Evolutionary conservation across 768 basidiomycete genomes (phyloP).

Genomic region (Calocera viscosa): DNA sequence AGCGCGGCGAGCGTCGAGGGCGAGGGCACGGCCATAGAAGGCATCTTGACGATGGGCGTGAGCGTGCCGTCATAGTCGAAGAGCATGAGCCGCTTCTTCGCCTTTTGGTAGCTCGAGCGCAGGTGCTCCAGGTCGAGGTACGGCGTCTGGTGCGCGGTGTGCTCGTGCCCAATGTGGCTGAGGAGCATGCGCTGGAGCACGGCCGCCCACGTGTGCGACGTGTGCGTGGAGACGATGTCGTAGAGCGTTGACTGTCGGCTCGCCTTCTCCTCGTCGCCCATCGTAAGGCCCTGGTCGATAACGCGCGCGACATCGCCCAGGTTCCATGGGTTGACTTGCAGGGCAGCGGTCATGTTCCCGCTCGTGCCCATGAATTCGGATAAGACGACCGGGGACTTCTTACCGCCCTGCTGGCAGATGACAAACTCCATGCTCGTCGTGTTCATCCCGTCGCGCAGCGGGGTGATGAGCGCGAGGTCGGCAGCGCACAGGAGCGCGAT

Average conservation of each 20-base stretch:
- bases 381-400: slow-evolving; percentile 69
- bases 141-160: slow-evolving; percentile 73
- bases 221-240: slow-evolving; percentile 81
- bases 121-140: slow-evolving; percentile 56
- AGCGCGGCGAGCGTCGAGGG: slow-evolving; percentile 62
- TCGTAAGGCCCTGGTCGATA: slow-evolving; percentile 75
- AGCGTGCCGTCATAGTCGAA: slow-evolving; percentile 98
- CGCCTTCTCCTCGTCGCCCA: slow-evolving; percentile 65
- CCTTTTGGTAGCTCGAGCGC: slow-evolving; percentile 46
- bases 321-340: slow-evolving; percentile 94
- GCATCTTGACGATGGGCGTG: slow-evolving; percentile 90
- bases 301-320: slow-evolving; percentile 80
- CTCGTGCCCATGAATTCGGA: slow-evolving; percentile 98
- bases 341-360: slow-evolving; percentile 75
- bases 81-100: slow-evolving; percentile 76
- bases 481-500: slow-evolving; percentile 88
- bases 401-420: slow-evolving; percentile 77
- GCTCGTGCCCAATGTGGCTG: slow-evolving; percentile 62
- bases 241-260: slow-evolving; percentile 62
- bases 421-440: slow-evolving; percentile 98
- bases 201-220: slow-evolving; percentile 89
- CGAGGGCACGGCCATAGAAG: slow-evolving; percentile 75
- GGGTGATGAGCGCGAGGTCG: slow-evolving; percentile 89
- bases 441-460: slow-evolving; percentile 96
- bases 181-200: slow-evolving; percentile 80